phyloP scores from a whole-genome alignment of 345 rosid genomes.

The Euphorbia pulcherrima region DNA sequence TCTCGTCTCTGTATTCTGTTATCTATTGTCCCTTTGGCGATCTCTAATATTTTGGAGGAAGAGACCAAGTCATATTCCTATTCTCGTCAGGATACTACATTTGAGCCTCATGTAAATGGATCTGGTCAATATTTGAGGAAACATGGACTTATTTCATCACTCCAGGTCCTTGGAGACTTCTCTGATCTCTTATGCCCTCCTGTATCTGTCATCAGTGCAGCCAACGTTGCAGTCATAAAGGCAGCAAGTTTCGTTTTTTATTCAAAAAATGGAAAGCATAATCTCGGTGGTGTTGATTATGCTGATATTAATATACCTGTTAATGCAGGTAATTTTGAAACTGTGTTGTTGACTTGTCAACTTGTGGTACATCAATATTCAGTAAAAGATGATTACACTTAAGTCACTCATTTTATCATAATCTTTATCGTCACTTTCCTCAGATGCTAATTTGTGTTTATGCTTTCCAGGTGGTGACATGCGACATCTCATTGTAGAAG shows the following conservation, averaged over 20 bases:
- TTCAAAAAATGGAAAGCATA: slow-evolving; percentile 29
- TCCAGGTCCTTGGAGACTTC: slow-evolving; percentile 56
- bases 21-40: slow-evolving; percentile 57
- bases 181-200: slow-evolving; percentile 55
- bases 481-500: slow-evolving; percentile 73
- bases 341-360: slow-evolving; percentile 2
- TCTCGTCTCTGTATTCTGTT: slow-evolving; percentile 62
- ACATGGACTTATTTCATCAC: slow-evolving; percentile 43
- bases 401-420: not conserved
- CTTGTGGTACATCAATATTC: not conserved
- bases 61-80: slow-evolving; percentile 22
- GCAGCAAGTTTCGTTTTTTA: slow-evolving; percentile 41
- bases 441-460: slow-evolving; percentile 3
- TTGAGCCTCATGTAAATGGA: slow-evolving; percentile 24
- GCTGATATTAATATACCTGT: slow-evolving; percentile 19
- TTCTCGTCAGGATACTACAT: slow-evolving; percentile 25
- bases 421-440: slow-evolving; percentile 1
- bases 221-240: slow-evolving; percentile 49
- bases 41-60: slow-evolving; percentile 41
- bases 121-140: slow-evolving; percentile 24
- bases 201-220: slow-evolving; percentile 38
- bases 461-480: slow-evolving; percentile 49
- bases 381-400: not conserved
- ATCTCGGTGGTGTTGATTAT: slow-evolving; percentile 21
- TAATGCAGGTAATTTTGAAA: slow-evolving; percentile 35